Evolutionary conservation across 345 rosid species (phyloP).

Genomic region (Noccaea caerulescens): DNA sequence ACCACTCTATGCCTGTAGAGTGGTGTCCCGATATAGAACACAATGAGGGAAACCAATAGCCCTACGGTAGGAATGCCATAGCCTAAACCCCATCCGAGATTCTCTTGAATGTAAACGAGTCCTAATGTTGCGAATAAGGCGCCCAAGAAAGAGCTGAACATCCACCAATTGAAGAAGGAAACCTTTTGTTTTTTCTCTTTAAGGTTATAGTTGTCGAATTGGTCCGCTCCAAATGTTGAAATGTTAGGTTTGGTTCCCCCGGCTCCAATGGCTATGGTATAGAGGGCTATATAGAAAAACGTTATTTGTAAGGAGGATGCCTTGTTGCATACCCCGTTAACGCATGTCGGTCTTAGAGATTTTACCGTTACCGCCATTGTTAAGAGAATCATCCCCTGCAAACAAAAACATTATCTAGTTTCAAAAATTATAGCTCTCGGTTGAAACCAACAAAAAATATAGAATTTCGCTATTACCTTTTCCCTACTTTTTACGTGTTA

Average conservation of each 20-base stretch:
- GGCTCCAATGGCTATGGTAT: conserved; percentile 78
- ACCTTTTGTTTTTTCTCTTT: conserved; percentile 67
- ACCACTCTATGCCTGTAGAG: conserved; percentile 74
- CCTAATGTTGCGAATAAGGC: conserved; percentile 75
- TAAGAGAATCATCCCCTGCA: conserved; percentile 83
- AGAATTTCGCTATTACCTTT: too few species aligned
- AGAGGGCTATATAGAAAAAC: conserved; percentile 76
- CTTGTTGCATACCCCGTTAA: conserved; percentile 69
- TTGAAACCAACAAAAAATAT: too few species aligned
- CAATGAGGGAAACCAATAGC: conserved; percentile 61
- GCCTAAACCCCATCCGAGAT: conserved; percentile 88
- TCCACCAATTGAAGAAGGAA: conserved; percentile 98
- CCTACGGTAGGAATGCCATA: conserved; percentile 84
- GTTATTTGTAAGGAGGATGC: conserved; percentile 67
- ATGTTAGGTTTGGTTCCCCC: conserved; percentile 95
- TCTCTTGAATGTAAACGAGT: conserved; percentile 90
- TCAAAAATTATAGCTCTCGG: background rate
- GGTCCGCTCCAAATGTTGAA: conserved; percentile 96
- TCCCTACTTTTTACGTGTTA: background rate
- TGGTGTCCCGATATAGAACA: conserved; percentile 86
- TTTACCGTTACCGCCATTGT: conserved; percentile 77
- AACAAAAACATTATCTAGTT: conserved; percentile 5
- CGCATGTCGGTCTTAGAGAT: conserved; percentile 65
- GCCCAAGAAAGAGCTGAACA: conserved; percentile 86
- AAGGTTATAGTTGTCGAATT: conserved; percentile 70